Base-by-base conservation (phyloP, 208 protist genomes). In the Leishmania tropica region DNA sequence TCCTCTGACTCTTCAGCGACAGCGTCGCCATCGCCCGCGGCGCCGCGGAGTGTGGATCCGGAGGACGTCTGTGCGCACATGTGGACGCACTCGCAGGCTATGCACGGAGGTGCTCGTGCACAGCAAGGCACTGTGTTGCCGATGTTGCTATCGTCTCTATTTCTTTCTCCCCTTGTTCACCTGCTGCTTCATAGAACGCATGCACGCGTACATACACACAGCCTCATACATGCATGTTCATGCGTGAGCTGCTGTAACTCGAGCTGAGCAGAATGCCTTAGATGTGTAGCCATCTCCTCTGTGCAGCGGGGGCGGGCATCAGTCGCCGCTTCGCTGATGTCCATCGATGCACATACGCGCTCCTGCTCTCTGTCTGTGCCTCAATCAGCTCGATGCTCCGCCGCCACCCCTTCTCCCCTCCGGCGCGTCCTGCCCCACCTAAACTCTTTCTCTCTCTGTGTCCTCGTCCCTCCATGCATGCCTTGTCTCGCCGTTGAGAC, bases 51-150 rank as follows among this genome's bases (percentile, higher is more conserved):
- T 40, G 42, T 7, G 35, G 42, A 60, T 21, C 37, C 24, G 17
- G 67, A 48, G 40, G 78, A 81, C 42, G 60, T 80, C 54, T 35
- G 54, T 24, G 53, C 47, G 19, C 67, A 58, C 4, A 15, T 67
- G 68, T 76, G 47, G 78, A 13, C 70, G 24, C 48, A 65, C 31
- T 58, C 70, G 70, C 35, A 48, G 10, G 78, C 51, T 8, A 47
- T 81, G 51, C 70, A 35, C 28, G 42, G 48, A 42, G 48, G 42
- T 73, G 40, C 40, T 45, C 42, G 42, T 21, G 42, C 40, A 45
- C 8, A 11, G 17, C 19, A 21, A 3, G 56, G 24, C 28, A 31
- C 56, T 31, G 17, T 62, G 56, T 62, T 62, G 17, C 24, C 28
- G 24, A 0, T 62, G 56, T 11, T 31, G 56, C 24, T 62, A 13